Conservation (phyloP, 306 rosid species). For the Trifolium fragiferum region DNA sequence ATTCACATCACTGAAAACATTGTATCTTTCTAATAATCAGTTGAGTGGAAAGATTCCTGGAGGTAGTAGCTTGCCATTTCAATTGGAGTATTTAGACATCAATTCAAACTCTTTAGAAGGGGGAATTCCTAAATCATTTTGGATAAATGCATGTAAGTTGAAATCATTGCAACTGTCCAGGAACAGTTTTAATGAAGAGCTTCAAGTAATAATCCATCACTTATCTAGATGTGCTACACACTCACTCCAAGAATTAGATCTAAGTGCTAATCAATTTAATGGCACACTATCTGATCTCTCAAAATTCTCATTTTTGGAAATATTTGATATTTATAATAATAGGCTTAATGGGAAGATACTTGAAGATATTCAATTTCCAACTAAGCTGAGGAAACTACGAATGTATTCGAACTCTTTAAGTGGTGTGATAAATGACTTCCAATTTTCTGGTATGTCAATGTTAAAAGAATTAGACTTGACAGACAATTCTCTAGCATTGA, state of each 20-base stretch:
- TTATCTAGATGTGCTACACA: neutral
- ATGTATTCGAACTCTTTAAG: neutral
- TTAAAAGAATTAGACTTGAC: neutral
- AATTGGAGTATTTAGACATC: neutral
- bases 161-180: neutral
- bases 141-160: neutral
- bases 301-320: neutral
- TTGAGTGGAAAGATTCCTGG: neutral
- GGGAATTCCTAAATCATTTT: neutral
- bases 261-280: too few species aligned
- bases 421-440: neutral
- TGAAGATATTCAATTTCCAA: neutral
- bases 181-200: neutral
- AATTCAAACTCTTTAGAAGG: neutral
- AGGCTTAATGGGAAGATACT: neutral
- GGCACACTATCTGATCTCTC: neutral
- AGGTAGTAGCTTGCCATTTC: neutral
- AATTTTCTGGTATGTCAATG: neutral
- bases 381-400: neutral
- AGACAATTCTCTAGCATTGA: neutral
- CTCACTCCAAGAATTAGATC: neutral
- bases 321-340: neutral
- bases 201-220: neutral
- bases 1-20: neutral
- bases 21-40: neutral